These are phyloP conservation scores for Pestalotiopsis sp. DNA, from an alignment of 2,329 filamentous ascomycete genomes.

Conservation along the genomic window DNA sequence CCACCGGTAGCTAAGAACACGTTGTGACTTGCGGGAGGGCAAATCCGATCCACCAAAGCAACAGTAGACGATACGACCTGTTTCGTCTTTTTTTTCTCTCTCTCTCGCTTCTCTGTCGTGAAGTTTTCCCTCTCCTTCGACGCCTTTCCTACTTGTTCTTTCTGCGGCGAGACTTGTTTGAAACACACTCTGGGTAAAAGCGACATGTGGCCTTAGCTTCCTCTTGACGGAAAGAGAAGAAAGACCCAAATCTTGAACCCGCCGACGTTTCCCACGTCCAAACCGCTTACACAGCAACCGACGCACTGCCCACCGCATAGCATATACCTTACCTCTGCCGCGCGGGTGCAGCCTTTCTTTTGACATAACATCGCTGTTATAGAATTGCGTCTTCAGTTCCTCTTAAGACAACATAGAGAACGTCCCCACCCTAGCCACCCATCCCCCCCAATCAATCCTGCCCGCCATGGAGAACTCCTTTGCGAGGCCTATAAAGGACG, in stretches of 20 bases:
- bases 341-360: not conserved
- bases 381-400: conserved; percentile 6
- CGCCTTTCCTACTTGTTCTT: conserved; percentile 16
- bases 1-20: conserved; percentile 17
- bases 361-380: not conserved
- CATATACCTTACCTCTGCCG: not conserved
- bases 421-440: not conserved
- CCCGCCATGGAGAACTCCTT: conserved; percentile 65
- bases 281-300: not conserved
- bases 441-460: conserved; percentile 18
- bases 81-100: conserved; percentile 17
- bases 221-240: not conserved
- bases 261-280: not conserved
- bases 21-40: conserved; percentile 13
- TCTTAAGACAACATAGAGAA: conserved; percentile 21
- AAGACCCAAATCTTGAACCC: not conserved
- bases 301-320: not conserved
- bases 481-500: conserved; percentile 57
- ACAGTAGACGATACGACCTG: conserved; percentile 9
- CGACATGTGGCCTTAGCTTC: conserved; percentile 4
- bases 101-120: not conserved
- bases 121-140: conserved; percentile 2
- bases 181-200: not conserved
- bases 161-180: conserved; percentile 4
- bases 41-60: not conserved